Conservation (phyloP, 495 filamentous ascomycete species). For the Terfezia claveryi region DNA sequence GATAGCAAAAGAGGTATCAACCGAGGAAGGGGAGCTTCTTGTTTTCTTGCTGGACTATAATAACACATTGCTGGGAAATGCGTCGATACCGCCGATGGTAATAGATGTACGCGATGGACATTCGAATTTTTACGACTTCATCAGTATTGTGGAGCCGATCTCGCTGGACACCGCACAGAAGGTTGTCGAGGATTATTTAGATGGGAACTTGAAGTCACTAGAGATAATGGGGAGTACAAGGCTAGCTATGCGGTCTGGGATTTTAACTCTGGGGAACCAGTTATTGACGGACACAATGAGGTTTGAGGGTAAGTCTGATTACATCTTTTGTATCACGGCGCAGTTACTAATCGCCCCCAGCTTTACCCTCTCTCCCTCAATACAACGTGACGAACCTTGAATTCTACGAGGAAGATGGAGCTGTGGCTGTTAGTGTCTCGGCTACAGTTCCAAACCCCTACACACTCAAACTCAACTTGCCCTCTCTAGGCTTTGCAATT, state of each 20-base stretch:
- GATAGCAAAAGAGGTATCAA: conserved; percentile 54
- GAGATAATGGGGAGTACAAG: conserved; percentile 46
- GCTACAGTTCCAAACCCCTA: conserved; percentile 47
- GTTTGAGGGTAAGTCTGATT: conserved; percentile 53
- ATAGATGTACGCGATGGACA: conserved; percentile 56
- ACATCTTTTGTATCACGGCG: neutral
- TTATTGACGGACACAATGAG: conserved; percentile 42
- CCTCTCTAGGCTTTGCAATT: conserved; percentile 61
- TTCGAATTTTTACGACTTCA: conserved; percentile 52
- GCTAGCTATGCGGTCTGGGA: conserved; percentile 50
- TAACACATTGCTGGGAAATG: conserved; percentile 54
- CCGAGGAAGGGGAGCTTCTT: conserved; percentile 41
- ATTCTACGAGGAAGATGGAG: conserved; percentile 46
- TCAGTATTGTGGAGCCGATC: conserved; percentile 51
- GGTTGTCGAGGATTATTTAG: conserved; percentile 75
- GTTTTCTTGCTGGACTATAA: conserved; percentile 71
- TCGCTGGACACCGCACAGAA: conserved; percentile 53
- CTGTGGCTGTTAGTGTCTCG: conserved; percentile 57
- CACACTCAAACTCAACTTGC: conserved; percentile 49
- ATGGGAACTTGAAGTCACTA: conserved; percentile 46
- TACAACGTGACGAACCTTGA: conserved; percentile 59
- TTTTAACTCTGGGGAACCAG: conserved; percentile 55
- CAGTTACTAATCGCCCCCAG: conserved; percentile 14
- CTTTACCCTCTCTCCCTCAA: conserved; percentile 52
- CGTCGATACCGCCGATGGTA: conserved; percentile 46